Evolutionary conservation across 345 rosid genomes (phyloP).

Genomic region (Gynandropsis gynandra): DNA sequence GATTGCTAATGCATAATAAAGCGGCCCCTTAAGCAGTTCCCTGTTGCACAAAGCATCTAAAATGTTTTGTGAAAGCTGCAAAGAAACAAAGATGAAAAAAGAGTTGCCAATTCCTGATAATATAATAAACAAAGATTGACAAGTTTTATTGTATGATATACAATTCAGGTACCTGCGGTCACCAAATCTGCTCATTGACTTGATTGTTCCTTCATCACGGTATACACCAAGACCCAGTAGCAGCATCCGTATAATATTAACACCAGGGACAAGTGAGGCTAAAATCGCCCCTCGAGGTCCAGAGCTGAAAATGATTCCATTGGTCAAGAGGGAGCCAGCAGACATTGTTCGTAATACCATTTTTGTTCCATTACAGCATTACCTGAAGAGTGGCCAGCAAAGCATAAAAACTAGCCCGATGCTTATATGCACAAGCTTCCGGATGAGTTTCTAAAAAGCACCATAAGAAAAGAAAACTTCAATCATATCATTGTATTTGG

Average conservation of each 20-base stretch:
- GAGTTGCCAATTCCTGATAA: conserved; percentile 7
- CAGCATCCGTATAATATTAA: conserved; percentile 66
- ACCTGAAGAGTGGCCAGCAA: conserved; percentile 42
- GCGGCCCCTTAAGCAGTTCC: conserved; percentile 93
- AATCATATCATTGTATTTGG: too few species aligned
- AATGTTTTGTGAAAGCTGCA: conserved; percentile 21
- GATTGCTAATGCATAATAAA: conserved; percentile 60
- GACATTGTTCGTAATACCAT: background rate
- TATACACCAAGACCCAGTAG: conserved; percentile 66
- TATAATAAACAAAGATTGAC: background rate
- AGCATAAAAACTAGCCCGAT: conserved; percentile 83
- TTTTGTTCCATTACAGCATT: background rate
- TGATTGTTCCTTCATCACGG: conserved; percentile 79
- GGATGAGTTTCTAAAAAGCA: conserved; percentile 27
- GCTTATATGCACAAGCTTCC: conserved; percentile 80
- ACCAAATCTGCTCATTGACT: conserved; percentile 95
- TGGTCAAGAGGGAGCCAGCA: background rate
- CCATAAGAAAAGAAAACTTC: background rate
- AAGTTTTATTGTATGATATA: background rate
- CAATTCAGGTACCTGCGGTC: conserved; percentile 52
- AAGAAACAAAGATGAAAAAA: background rate
- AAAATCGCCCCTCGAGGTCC: conserved; percentile 70
- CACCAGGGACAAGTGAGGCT: conserved; percentile 64
- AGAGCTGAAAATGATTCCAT: conserved; percentile 42
- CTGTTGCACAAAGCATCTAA: conserved; percentile 36